Evolutionary conservation across 1,284 basidiomycete species (phyloP), one percentile per base, ranked within the genome.

Genomic region (Veloporphyrellus conicus): DNA sequence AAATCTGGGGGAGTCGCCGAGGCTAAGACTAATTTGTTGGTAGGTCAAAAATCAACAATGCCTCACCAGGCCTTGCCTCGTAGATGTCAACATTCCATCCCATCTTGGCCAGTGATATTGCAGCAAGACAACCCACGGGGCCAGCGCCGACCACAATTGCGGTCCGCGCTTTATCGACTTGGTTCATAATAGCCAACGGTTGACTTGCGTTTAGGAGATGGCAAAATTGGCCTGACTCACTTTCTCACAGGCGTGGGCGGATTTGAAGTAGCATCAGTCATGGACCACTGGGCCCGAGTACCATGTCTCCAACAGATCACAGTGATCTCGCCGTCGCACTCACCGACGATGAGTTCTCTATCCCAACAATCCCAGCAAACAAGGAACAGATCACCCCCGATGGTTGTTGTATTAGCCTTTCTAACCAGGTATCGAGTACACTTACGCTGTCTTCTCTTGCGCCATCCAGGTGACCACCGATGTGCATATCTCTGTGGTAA

Each of bases 401-500:
- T 35, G 66, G 73, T 73, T 41, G 48, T 61, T 16, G 44, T 51
- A 19, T 10, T 11, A 16, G n/a, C 25, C 18, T 11, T 46, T 49
- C 45, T 45, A 29, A 14, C n/a, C 23, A 37, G 19, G 39, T 14
- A 27, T 39, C 3, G 37, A 35, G 23, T 22, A 33, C 39, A 20
- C 55, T 64, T 41, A 62, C 35, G 15, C 22, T 22, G 4, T 33
- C 41, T 50, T 40, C 8, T 48, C 41, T 54, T 56, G 42, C 51
- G 36, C 45, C 36, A 54, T 54, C 28, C 52, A 78, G 75, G 64
- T 73, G 78, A 82, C 54, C 65, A 68, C 46, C 70, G 75, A 48
- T 82, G 81, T 64, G 81, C 86, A 34, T 99, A 99, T 69, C 82
- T 99, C 43, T 96, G 92, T 68, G 96, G 95, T 38, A 99, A 99